Conservation (phyloP, 1,284 basidiomycete species). For the Thelephora terrestris region DNA sequence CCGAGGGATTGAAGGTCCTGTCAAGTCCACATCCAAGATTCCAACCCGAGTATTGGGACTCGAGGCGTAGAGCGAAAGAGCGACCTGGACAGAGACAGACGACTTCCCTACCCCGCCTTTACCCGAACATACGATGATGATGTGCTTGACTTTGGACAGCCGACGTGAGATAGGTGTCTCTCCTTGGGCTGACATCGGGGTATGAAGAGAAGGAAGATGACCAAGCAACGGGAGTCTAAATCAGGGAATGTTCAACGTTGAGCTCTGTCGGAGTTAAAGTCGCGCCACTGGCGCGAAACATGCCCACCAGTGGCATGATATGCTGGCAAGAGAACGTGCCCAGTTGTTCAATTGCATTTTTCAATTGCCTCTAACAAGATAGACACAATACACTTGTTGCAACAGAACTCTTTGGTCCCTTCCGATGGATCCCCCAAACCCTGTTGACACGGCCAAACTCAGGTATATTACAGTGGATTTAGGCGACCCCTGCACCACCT, state of each 20-base stretch:
- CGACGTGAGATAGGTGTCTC: constrained; percentile 53
- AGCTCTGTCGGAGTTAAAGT: no score
- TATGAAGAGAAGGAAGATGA: neutral
- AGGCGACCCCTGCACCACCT: no score
- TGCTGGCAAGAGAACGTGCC: no score
- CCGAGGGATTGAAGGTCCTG: constrained; percentile 92
- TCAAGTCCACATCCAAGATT: constrained; percentile 93
- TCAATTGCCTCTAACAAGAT: no score
- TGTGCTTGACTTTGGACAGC: constrained; percentile 67
- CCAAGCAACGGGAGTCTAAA: neutral
- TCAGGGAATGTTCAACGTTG: neutral
- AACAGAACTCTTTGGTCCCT: no score
- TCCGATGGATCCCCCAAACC: no score
- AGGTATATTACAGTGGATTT: no score
- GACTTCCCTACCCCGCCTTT: constrained; percentile 99
- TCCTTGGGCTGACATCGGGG: constrained; percentile 22
- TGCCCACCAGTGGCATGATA: no score
- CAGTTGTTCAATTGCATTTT: no score
- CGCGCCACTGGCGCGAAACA: no score
- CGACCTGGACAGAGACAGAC: constrained; percentile 88
- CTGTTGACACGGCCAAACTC: no score
- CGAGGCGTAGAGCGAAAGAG: constrained; percentile 72
- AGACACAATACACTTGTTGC: no score
- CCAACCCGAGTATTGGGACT: constrained; percentile 67
- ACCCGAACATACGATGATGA: constrained; percentile 91